Base-by-base conservation (phyloP, 108 stramenopile genomes). In the Pinguiococcus pyrenoidosus region DNA sequence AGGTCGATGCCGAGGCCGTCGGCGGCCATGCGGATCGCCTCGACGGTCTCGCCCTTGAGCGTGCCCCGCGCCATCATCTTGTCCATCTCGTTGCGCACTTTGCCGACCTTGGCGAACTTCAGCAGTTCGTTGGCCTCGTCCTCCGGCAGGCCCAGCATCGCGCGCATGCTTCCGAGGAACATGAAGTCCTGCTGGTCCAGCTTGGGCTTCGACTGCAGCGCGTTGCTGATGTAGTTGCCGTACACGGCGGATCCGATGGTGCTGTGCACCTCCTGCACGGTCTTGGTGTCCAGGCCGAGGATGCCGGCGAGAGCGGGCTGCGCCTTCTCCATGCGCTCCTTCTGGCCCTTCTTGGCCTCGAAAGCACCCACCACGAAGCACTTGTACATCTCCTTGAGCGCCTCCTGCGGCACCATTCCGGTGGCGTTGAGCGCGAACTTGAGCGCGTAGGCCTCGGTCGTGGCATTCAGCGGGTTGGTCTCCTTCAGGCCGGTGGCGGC, bases 181-280 rank as follows among this genome's bases (percentile, higher is more conserved):
- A 87, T 87, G 81, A 87, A 83, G 39, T 87, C 86, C 60, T 87
- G 86, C 61, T 87, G 83, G 50, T 87, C 86, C 39, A 87, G 54
- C 12, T 74, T 45, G 1, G 74, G 78, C 78, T 87, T 87, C 24
- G 67, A 73, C 23, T 61, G 56, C 70, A 87, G 73, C 8, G 79
- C 48, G 46, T 81, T 72, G 17, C 74, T 64, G 16, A 87, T 71
- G 61, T 76, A 82, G 66, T 87, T 87, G 62, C 84, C 83, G 59
- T 82, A 87, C 24, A 87, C 80, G 44, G 77, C 69, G 23, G 62
- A 59, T 20, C 79, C 83, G 37, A 87, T 84, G 49, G 41, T 75
- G 51, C 72, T 64, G 9, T 73, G 79, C 56, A 84, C 76, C 40
- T 80, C 71, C 41, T 81, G 79, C 71, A 78, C 76, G 52, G 84